These are phyloP conservation scores for Quercus variabilis DNA, from an alignment of 306 rosid species.

Conservation along the genomic window DNA sequence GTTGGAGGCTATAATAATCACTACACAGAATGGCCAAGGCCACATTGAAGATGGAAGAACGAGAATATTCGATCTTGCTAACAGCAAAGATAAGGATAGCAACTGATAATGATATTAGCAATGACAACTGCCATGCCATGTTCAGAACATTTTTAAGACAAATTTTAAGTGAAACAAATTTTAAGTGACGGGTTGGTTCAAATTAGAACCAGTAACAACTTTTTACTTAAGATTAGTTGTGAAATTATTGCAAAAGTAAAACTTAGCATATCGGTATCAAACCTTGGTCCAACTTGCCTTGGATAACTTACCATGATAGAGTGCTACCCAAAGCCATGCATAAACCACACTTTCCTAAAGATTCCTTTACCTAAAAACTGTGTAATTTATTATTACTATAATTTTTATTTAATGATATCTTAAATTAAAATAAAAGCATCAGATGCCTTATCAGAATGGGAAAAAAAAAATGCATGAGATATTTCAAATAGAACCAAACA, in stretches of 20 bases:
- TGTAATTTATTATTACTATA: not conserved
- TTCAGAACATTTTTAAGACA: no score
- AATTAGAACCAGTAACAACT: no score
- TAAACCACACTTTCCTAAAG: not conserved
- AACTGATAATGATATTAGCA: not conserved
- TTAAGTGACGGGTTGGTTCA: no score
- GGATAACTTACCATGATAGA: not conserved
- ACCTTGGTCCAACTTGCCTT: not conserved
- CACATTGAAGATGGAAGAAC: not conserved
- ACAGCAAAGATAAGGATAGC: not conserved
- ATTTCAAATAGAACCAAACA: not conserved
- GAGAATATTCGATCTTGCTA: slow-evolving; percentile 8
- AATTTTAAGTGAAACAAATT: no score
- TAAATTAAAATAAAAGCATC: not conserved
- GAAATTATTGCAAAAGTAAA: no score
- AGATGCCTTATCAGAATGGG: not conserved
- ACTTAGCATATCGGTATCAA: not conserved
- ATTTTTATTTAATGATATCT: not conserved
- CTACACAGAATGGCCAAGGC: not conserved
- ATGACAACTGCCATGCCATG: not conserved
- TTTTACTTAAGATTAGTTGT: no score
- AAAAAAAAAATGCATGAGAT: not conserved
- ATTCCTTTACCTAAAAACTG: not conserved
- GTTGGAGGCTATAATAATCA: slow-evolving; percentile 3
- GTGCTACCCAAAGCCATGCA: not conserved